Evolutionary conservation across 2,329 filamentous ascomycete genomes (phyloP).

Genomic region (Dactylonectria estremocensis): DNA sequence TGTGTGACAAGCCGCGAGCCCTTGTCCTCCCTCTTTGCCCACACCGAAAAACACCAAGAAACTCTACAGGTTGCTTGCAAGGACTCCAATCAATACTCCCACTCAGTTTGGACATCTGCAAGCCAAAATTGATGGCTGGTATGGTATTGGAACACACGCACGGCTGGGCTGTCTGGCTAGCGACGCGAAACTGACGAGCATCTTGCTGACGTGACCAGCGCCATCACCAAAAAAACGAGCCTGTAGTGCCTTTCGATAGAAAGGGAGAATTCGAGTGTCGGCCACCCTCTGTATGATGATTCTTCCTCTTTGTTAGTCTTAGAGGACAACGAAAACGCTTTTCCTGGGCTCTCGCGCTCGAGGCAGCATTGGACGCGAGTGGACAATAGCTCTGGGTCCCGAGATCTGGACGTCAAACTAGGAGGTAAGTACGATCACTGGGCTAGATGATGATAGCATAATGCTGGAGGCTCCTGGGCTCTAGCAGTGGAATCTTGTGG

Average conservation of each 20-base stretch:
- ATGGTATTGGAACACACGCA: background rate
- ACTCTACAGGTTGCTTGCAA: background rate
- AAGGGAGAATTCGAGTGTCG: too few relatives aligned
- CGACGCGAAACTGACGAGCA: conserved; percentile 4
- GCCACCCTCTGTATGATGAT: too few relatives aligned
- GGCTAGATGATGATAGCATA: too few relatives aligned
- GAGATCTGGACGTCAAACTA: background rate
- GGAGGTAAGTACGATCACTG: too few relatives aligned
- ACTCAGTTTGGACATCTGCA: background rate
- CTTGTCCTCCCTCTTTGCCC: background rate
- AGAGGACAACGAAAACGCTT: background rate
- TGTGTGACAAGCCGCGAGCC: background rate
- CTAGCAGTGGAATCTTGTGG: too few relatives aligned
- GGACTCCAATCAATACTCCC: background rate
- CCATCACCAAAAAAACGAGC: background rate
- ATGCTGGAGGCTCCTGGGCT: too few relatives aligned
- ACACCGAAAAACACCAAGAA: background rate
- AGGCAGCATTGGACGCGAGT: too few relatives aligned
- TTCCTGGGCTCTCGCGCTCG: background rate
- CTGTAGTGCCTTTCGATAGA: too few relatives aligned
- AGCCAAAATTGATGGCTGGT: rapidly evolving
- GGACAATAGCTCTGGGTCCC: background rate
- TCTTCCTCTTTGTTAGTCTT: background rate
- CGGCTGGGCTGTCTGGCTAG: background rate
- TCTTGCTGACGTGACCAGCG: background rate